Evolutionary conservation across 257 asterid genomes (phyloP), one percentile per base, ranked within the genome.

Genomic region (Cordia subcordata): DNA sequence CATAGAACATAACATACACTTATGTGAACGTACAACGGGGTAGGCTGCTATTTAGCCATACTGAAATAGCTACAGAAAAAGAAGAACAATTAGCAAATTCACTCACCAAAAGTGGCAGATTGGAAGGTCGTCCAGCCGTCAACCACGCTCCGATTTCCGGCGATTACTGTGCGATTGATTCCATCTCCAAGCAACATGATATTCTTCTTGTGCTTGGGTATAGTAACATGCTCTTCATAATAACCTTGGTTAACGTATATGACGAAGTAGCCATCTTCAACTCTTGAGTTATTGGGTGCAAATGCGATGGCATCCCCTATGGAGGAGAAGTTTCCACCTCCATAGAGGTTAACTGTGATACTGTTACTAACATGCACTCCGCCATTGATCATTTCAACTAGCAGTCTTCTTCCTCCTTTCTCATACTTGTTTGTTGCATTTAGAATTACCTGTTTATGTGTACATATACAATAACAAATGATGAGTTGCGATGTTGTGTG

Each of bases 111-210:
- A 11, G 85, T 75, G 55, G 85, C 81, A n/a, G 85, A 79, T 47
- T 69, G 70, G 72, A 68, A 79, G 60, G 85, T 75, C 3, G 85
- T 79, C 79, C 79, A 75, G 21, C 81, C 85, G 6, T 77, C 85
- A 9, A 70, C n/a, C 19, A 72, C 81, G 39, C 77, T 79, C 14
- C 73, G 68, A 40, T 74, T 79, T 8, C 82, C 85, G 10, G 75
- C 54, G 20, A 79, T 67, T 10, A 72, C 66, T 18, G 85, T 79
- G 65, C 33, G 27, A 22, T 68, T 66, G 42, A 76, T 71, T 53
- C 80, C 80, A 32, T 79, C 85, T 32, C 74, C 74, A n/a, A 69
- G 17, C 40, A 69, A 44, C 69, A 69, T 63, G 16, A 62, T 19
- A 33, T 62, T 53, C 37, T 61, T 72, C 80, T 75, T 72, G 69